These are phyloP conservation scores for Moesziomyces parantarcticus DNA, from an alignment of 1,284 basidiomycete species.

Conservation along the genomic window DNA sequence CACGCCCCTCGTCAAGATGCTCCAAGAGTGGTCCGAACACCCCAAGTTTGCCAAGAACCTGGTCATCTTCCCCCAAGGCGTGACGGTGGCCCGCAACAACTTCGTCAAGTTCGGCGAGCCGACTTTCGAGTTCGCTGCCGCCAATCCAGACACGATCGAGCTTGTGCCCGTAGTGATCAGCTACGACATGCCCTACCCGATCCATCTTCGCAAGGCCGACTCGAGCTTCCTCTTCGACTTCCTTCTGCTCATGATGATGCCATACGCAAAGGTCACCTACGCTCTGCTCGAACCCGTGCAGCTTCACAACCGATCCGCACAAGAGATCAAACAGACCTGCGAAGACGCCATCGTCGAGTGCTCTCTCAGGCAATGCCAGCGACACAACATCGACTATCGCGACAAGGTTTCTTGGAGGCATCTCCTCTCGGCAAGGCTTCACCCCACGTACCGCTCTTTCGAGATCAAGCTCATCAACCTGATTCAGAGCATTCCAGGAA, in stretches of 20 bases:
- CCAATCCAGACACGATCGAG: constrained; percentile 16
- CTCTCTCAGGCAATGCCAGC: constrained; percentile 25
- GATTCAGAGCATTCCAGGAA: constrained; percentile 21
- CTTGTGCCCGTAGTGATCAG: constrained; percentile 22
- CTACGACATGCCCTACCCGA: constrained; percentile 35
- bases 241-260: constrained; percentile 30
- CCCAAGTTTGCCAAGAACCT: constrained; percentile 24
- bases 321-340: constrained; percentile 23
- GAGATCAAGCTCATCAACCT: constrained; percentile 20
- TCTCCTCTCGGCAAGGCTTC: constrained; percentile 18
- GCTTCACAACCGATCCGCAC: constrained; percentile 14
- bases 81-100: constrained; percentile 30
- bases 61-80: constrained; percentile 25
- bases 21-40: constrained; percentile 17
- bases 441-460: constrained; percentile 26
- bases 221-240: constrained; percentile 36
- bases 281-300: constrained; percentile 17
- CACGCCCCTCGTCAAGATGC: constrained; percentile 9
- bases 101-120: constrained; percentile 27
- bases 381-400: constrained; percentile 26
- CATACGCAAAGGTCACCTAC: constrained; percentile 29
- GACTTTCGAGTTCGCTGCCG: constrained; percentile 24
- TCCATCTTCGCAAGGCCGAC: constrained; percentile 29
- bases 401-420: constrained; percentile 32
- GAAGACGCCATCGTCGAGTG: constrained; percentile 26